Evolutionary conservation across 2,329 filamentous ascomycete genomes (phyloP).

Genomic region (Pleomassaria siparia): DNA sequence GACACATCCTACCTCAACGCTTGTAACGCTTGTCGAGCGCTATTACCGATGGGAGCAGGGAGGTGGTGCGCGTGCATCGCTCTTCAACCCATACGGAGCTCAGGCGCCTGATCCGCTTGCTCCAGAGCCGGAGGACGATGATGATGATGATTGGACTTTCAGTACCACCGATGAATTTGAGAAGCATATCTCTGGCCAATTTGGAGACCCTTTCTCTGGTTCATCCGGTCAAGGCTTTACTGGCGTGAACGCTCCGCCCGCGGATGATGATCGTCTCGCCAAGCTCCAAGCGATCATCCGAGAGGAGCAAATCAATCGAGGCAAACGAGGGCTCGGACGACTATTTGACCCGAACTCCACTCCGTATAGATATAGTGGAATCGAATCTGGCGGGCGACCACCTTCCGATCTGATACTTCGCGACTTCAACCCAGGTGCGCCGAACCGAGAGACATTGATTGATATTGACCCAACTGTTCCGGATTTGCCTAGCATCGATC

Average conservation of each 20-base stretch:
- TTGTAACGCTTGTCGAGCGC: constrained; percentile 67
- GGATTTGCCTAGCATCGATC: constrained; percentile 44
- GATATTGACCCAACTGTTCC: constrained; percentile 54
- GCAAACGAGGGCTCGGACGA: constrained; percentile 58
- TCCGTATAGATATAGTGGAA: constrained; percentile 60
- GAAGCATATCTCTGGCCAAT: constrained; percentile 48
- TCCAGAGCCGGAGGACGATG: constrained; percentile 43
- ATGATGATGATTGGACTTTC: constrained; percentile 64
- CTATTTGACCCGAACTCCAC: constrained; percentile 58
- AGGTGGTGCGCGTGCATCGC: constrained; percentile 68
- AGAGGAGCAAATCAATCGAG: constrained; percentile 59
- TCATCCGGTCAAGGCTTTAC: constrained; percentile 21
- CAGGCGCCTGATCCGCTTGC: constrained; percentile 56
- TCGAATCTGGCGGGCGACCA: constrained; percentile 50
- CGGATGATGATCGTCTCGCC: constrained; percentile 36
- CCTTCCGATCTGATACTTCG: constrained; percentile 60
- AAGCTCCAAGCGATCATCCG: constrained; percentile 54
- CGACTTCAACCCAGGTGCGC: constrained; percentile 44
- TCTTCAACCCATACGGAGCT: constrained; percentile 63
- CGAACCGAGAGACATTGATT: constrained; percentile 55
- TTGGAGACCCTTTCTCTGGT: constrained; percentile 50
- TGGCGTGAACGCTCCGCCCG: constrained; percentile 43
- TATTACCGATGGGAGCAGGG: constrained; percentile 76
- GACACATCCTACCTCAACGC: constrained; percentile 63
- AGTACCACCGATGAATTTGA: constrained; percentile 65